Evolutionary conservation across 306 rosid species (phyloP).

Genomic region (Prunus mongolica): DNA sequence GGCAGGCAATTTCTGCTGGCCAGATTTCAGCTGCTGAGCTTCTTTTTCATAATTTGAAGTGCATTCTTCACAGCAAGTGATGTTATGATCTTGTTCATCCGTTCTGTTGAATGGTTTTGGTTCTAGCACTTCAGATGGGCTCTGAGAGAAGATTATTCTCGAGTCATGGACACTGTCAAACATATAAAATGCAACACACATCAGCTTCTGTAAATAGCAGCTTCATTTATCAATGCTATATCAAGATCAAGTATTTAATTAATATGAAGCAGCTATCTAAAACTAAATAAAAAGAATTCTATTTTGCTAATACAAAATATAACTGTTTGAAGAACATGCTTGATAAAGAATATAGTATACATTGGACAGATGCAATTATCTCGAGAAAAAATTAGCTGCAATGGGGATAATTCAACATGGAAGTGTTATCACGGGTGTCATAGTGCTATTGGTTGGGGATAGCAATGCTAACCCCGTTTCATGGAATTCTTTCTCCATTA

Average conservation of each 20-base stretch:
- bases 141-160: constrained; percentile 40
- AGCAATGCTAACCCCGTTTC: too few species aligned
- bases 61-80: constrained; percentile 70
- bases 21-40: constrained; percentile 56
- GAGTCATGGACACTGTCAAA: constrained; percentile 63
- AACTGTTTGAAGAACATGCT: too few species aligned
- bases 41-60: constrained; percentile 71
- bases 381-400: too few species aligned
- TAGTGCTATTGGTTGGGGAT: too few species aligned
- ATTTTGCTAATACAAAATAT: not conserved
- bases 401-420: too few species aligned
- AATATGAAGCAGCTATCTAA: not conserved
- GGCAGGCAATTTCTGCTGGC: constrained; percentile 70
- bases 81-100: constrained; percentile 49
- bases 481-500: too few species aligned
- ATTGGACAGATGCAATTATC: too few species aligned
- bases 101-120: constrained; percentile 44
- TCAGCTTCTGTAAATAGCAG: not conserved
- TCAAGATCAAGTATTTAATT: not conserved
- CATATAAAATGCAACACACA: constrained; percentile 21
- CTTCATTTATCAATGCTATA: not conserved
- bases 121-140: constrained; percentile 38
- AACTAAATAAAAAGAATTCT: too few species aligned
- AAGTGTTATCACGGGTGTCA: too few species aligned
- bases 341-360: not conserved